Evolutionary conservation across 495 filamentous ascomycete genomes (phyloP), one percentile per base, ranked within the genome.

Genomic region (Daldinia vernicosa): DNA sequence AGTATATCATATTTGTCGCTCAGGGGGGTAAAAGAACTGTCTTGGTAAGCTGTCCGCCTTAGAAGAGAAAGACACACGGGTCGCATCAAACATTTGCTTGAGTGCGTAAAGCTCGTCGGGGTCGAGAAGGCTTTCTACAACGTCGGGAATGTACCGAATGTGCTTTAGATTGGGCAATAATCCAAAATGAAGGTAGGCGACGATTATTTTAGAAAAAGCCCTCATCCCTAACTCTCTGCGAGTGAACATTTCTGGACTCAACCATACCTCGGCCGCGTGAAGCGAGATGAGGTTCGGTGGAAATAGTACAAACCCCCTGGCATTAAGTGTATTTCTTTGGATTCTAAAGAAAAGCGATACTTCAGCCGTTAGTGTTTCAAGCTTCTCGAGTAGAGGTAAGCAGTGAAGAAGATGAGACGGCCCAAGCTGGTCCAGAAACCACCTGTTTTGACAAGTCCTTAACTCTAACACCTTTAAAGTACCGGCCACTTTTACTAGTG

Each of bases 401-500:
- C 69, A 72, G 12, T 9, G 2, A 26, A 72, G 55, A 4, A 24
- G 19, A 22, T 3, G 5, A 6, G 37, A 26, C 0, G 11, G 4
- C 4, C 64, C 64, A 28, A 72, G 14, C 14, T 72, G 70, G 17
- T 1, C 0, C 11, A 26, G 6, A 33, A 39, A 65, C 50, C 28
- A 52, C 0, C 4, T 8, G 3, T 69, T 28, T 24, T 50, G 14
- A 22, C 60, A 58, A 12, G 39, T 53, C 14, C 70, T 60, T 15
- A 72, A n/a, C 27, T 72, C 60, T 1, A 72, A 32, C 9, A 17
- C 32, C 35, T 58, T 61, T 56, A 72, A 22, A 6, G 65, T 72
- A 1, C 61, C 1, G n/a, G 55, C 47, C 22, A 61, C 32, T 3
- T 7, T 15, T 19, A 8, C 1, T 5, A 69, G n/a, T 37, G 65